Percentiles rank a stretch among this genome's conserved stretches.
phyloP scores from a whole-genome alignment of 768 basidiomycete species.

The Symmetrospora coprosmae region DNA sequence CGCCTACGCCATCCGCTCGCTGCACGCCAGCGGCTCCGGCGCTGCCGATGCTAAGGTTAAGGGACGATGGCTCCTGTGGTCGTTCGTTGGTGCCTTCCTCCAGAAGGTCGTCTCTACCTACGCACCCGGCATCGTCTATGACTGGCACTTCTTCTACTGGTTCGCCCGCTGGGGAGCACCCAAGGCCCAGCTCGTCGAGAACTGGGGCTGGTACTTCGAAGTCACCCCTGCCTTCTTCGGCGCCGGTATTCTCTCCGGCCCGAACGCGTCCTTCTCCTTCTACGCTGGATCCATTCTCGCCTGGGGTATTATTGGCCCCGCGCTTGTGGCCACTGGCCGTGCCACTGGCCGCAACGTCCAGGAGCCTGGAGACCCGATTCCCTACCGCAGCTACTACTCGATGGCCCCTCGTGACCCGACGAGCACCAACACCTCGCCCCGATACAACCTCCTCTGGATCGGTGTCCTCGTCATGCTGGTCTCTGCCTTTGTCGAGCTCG shows the following conservation, averaged over 20 bases:
- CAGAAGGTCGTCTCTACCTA: constrained; percentile 49
- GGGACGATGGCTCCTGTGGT: constrained; percentile 43
- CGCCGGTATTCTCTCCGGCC: constrained; percentile 31
- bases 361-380: background rate
- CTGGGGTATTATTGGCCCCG: constrained; percentile 49
- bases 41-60: constrained; percentile 48
- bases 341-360: background rate
- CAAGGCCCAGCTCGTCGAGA: constrained; percentile 12
- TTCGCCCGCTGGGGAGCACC: constrained; percentile 13
- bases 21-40: constrained; percentile 46
- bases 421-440: constrained; percentile 6
- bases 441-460: constrained; percentile 44
- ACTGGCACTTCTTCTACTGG: constrained; percentile 43
- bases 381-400: constrained; percentile 19
- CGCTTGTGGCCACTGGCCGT: constrained; percentile 8
- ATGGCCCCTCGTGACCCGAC: background rate
- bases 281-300: constrained; percentile 47
- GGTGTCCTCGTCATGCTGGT: constrained; percentile 52
- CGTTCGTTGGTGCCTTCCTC: constrained; percentile 44
- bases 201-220: constrained; percentile 27
- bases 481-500: constrained; percentile 48
- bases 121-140: constrained; percentile 50
- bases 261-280: constrained; percentile 34
- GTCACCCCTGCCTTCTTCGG: constrained; percentile 34
- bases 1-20: constrained; percentile 51